Evolutionary conservation across 306 rosid genomes (phyloP).

Genomic region (Quercus ilex): DNA sequence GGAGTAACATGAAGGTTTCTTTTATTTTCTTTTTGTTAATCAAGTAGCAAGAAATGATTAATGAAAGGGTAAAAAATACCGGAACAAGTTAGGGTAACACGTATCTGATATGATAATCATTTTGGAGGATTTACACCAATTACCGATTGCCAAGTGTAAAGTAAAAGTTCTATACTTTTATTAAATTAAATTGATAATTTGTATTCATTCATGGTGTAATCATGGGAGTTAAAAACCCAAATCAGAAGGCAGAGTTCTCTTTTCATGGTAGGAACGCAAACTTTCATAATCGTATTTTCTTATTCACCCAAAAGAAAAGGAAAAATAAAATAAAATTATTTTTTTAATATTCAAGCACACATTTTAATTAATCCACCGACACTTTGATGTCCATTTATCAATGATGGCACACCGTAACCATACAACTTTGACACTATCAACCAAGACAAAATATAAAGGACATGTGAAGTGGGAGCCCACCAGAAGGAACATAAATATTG

Average conservation of each 20-base stretch:
- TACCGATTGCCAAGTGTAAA: not conserved
- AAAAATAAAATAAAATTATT: not conserved
- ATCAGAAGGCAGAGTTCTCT: constrained; percentile 11
- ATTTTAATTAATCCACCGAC: too few species aligned
- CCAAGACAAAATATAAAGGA: too few species aligned
- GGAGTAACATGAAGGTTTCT: not conserved
- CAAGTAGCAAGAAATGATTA: not conserved
- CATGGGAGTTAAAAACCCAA: constrained; percentile 28
- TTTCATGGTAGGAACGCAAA: constrained; percentile 5
- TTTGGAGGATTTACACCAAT: not conserved
- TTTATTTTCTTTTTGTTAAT: too few species aligned
- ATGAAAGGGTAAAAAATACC: not conserved
- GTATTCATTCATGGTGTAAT: constrained; percentile 8
- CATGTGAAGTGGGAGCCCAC: too few species aligned
- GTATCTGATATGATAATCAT: constrained; percentile 7
- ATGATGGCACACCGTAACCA: too few species aligned
- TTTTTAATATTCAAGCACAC: too few species aligned
- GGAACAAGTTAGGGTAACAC: not conserved
- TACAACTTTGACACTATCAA: too few species aligned
- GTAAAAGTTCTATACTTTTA: not conserved
- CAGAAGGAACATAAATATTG: too few species aligned
- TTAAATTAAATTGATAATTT: not conserved
- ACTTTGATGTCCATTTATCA: too few species aligned
- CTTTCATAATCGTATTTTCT: not conserved
- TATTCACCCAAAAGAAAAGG: not conserved